Percentiles rank a stretch among this genome's conserved stretches.
Conservation (phyloP, 495 filamentous ascomycete genomes). For the Xylaria nigripes region DNA sequence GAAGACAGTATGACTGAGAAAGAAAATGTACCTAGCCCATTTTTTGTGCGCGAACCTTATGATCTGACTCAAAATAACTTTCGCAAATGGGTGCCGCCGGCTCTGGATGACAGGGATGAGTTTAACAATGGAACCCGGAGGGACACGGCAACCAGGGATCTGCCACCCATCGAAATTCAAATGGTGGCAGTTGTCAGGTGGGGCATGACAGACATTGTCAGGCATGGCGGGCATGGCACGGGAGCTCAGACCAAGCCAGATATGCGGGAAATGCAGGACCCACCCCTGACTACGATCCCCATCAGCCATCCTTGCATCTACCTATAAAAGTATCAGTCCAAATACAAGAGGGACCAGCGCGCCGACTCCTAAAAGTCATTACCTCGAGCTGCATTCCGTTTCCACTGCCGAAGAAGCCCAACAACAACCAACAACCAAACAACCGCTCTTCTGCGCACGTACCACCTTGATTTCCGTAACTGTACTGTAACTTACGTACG, state of each 20-base stretch:
- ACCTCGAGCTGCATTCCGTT: constrained; percentile 17
- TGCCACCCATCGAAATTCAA: not conserved
- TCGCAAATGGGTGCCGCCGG: not conserved
- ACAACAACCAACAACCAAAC: not conserved
- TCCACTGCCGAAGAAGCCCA: constrained; percentile 11
- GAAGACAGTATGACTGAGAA: not conserved
- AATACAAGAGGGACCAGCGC: constrained; percentile 17
- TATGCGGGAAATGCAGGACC: constrained; percentile 6
- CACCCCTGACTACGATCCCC: constrained; percentile 7
- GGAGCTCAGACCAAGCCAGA: constrained; percentile 8
- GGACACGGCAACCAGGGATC: not conserved
- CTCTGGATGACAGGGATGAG: not conserved
- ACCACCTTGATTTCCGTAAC: constrained; percentile 3
- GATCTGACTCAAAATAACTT: not conserved
- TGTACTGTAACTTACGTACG: not conserved
- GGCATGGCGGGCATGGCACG: constrained; percentile 8
- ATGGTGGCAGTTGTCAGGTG: not conserved
- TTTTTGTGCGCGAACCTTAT: not conserved
- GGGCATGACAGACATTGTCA: not conserved
- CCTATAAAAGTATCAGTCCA: constrained; percentile 19
- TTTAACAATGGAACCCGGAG: not conserved
- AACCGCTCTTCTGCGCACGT: constrained; percentile 5
- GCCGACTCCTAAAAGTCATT: constrained; percentile 15
- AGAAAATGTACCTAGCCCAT: not conserved
- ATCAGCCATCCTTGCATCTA: constrained; percentile 14